A percentile compares a stretch with the other conserved stretches of the same genome.
These are phyloP conservation scores for Yamadazyma paraphyllophila DNA, from an alignment of 805 yeast species.

Conservation along the genomic window DNA sequence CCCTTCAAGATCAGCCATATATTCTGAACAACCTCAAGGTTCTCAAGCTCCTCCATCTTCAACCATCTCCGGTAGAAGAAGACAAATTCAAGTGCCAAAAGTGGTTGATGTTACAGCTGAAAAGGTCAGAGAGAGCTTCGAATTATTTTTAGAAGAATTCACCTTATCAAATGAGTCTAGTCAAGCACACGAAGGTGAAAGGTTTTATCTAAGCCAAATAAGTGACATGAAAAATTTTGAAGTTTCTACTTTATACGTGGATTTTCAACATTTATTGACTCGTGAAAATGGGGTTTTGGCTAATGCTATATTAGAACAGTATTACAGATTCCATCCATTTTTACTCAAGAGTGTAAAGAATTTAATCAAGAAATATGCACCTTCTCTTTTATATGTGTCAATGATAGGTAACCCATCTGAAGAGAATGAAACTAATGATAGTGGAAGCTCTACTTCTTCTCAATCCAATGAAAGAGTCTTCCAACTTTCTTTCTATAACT, in stretches of 20 bases:
- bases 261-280: conserved; percentile 72
- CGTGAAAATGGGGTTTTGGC: conserved; percentile 87
- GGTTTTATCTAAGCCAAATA: conserved; percentile 73
- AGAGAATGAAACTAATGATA: conserved; percentile 23
- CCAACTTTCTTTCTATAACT: conserved; percentile 83
- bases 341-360: conserved; percentile 70
- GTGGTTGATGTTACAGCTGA: conserved; percentile 92
- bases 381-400: conserved; percentile 50
- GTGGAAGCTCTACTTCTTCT: conserved; percentile 34
- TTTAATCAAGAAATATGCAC: conserved; percentile 72
- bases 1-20: conserved; percentile 26
- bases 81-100: conserved; percentile 70
- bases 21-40: conserved; percentile 19
- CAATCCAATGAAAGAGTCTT: conserved; percentile 68
- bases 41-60: conserved; percentile 13
- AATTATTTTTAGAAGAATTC: conserved; percentile 72
- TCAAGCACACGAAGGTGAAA: conserved; percentile 44
- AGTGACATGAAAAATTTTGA: conserved; percentile 78
- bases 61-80: conserved; percentile 43
- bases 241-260: conserved; percentile 75
- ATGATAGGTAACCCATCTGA: conserved; percentile 41
- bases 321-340: conserved; percentile 88
- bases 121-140: conserved; percentile 88
- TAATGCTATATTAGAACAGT: conserved; percentile 84
- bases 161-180: conserved; percentile 23